Evolutionary conservation across 768 basidiomycete species (phyloP).

Genomic region (Pulveroboletus ravenelii): DNA sequence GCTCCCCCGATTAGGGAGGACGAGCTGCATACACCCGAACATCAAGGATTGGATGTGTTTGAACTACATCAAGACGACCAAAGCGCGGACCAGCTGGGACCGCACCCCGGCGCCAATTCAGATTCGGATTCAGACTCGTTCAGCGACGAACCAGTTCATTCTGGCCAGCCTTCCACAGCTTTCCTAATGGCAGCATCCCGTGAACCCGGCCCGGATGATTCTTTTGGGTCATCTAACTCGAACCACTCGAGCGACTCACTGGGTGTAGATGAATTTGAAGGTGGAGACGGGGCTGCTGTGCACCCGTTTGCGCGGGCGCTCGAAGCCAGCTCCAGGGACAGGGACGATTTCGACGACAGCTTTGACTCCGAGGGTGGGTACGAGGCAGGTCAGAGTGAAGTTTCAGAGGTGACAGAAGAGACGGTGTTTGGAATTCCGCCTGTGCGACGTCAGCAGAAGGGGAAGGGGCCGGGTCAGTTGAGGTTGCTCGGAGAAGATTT

Average conservation of each 20-base stretch:
- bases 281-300: constrained; percentile 39
- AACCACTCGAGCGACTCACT: constrained; percentile 59
- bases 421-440: constrained; percentile 70
- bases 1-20: constrained; percentile 1
- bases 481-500: constrained; percentile 60
- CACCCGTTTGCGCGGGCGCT: constrained; percentile 55
- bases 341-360: constrained; percentile 48
- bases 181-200: constrained; percentile 58
- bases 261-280: constrained; percentile 36
- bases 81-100: constrained; percentile 10
- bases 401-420: constrained; percentile 44
- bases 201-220: constrained; percentile 30
- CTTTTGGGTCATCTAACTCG: constrained; percentile 46
- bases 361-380: constrained; percentile 44
- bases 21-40: constrained; percentile 22
- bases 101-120: constrained; percentile 12
- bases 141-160: constrained; percentile 48
- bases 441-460: constrained; percentile 37
- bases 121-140: constrained; percentile 52
- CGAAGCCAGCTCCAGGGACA: constrained; percentile 30
- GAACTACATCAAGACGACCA: constrained; percentile 26
- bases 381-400: constrained; percentile 13
- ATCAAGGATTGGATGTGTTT: constrained; percentile 21
- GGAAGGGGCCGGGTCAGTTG: constrained; percentile 32
- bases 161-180: constrained; percentile 63